A percentile compares a stretch with the other conserved stretches of the same genome.
phyloP scores from a whole-genome alignment of 1,139 yeast genomes.

The Candida glucosophila region DNA sequence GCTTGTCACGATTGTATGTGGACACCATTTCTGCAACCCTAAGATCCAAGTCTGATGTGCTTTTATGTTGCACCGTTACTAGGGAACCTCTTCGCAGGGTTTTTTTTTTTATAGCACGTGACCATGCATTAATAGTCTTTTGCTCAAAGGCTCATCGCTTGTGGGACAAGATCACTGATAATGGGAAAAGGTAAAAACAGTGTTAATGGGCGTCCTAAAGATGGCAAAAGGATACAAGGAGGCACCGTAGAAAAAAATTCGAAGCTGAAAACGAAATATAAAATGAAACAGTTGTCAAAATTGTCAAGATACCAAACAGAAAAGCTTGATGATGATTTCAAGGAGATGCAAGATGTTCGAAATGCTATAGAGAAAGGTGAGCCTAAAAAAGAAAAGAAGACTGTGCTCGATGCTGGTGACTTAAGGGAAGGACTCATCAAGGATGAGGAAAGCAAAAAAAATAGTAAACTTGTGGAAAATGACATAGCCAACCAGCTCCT shows the following conservation, averaged over 20 bases:
- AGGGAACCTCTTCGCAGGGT: too few relatives aligned
- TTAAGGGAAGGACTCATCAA: conserved; percentile 35
- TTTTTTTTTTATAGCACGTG: too few relatives aligned
- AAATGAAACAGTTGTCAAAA: conserved; percentile 17
- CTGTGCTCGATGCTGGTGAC: conserved; percentile 23
- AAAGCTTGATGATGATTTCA: conserved; percentile 32
- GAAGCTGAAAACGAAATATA: conserved; percentile 12
- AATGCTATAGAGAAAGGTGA: conserved; percentile 11
- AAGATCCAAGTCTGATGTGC: too few relatives aligned
- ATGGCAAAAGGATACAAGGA: too few relatives aligned
- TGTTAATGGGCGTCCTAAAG: too few relatives aligned
- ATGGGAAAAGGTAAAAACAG: too few relatives aligned
- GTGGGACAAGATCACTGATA: too few relatives aligned
- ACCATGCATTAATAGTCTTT: too few relatives aligned
- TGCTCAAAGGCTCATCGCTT: too few relatives aligned
- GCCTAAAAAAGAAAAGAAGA: conserved; percentile 8
- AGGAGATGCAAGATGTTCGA: conserved; percentile 29
- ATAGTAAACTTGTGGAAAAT: conserved; percentile 36
- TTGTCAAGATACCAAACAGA: conserved; percentile 32
- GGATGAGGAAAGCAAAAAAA: conserved; percentile 27
- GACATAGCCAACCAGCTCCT: conserved; percentile 49
- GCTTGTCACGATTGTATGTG: conserved; percentile 88
- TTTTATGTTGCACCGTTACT: too few relatives aligned
- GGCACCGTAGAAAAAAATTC: too few relatives aligned
- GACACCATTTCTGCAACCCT: too few relatives aligned